Evolutionary conservation across 1,284 basidiomycete species (phyloP).

Genomic region (Heterobasidion irregulare): DNA sequence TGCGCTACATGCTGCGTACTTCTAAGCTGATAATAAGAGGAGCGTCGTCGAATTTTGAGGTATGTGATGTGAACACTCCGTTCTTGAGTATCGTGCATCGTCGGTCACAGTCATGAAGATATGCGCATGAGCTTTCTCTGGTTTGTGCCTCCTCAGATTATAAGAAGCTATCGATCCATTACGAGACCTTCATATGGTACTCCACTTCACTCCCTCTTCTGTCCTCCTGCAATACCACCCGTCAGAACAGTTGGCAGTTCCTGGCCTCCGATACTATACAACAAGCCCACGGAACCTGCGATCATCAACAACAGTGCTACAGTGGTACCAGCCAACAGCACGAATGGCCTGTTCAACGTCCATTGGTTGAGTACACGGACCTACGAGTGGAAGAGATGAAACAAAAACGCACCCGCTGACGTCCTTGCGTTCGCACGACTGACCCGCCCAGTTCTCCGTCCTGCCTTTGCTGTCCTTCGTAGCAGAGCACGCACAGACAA

Average conservation of each 20-base stretch:
- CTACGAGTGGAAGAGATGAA: not conserved
- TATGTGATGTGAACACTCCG: too few relatives aligned
- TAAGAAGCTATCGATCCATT: not conserved
- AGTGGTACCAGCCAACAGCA: constrained; percentile 60
- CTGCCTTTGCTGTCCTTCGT: constrained; percentile 42
- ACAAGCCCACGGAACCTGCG: constrained; percentile 57
- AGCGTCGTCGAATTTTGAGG: too few relatives aligned
- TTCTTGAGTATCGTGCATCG: too few relatives aligned
- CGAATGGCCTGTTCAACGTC: constrained; percentile 46
- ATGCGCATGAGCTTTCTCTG: too few relatives aligned
- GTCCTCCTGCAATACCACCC: constrained; percentile 41
- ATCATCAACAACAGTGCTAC: constrained; percentile 56
- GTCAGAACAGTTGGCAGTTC: constrained; percentile 65
- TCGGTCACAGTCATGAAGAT: too few relatives aligned
- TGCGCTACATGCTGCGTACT: too few relatives aligned
- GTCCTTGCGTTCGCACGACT: constrained; percentile 68
- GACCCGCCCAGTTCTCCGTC: constrained; percentile 64
- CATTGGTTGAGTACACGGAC: constrained; percentile 5
- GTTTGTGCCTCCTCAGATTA: too few relatives aligned
- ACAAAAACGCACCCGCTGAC: constrained; percentile 55
- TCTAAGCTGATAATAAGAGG: too few relatives aligned
- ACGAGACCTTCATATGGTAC: not conserved
- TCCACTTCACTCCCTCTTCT: constrained; percentile 38
- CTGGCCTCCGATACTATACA: constrained; percentile 51
- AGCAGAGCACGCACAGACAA: constrained; percentile 57